phyloP scores from a whole-genome alignment of 139 green algal species.

The Chlamydomonas applanata region DNA sequence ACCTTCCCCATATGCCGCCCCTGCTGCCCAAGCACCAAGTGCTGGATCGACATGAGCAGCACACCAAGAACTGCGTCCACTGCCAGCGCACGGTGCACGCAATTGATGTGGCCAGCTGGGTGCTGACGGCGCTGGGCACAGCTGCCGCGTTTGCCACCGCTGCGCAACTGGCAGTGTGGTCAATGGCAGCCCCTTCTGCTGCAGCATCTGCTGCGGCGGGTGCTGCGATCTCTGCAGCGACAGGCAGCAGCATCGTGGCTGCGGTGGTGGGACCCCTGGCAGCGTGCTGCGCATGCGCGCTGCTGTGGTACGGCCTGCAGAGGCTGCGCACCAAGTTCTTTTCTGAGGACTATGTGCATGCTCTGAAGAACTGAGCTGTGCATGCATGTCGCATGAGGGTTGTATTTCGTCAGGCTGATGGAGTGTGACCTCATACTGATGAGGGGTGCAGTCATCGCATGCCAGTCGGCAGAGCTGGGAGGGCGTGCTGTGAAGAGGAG shows the following conservation, averaged over 20 bases:
- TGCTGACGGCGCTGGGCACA: not conserved
- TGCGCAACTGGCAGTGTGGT: not conserved
- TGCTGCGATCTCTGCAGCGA: not conserved
- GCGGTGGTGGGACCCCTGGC: not conserved
- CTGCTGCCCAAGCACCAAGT: not conserved
- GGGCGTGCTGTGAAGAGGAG: no score
- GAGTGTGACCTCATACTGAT: no score
- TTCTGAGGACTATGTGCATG: constrained; percentile 28
- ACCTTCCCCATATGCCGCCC: constrained; percentile 6
- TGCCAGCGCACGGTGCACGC: constrained; percentile 13
- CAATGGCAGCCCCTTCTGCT: not conserved
- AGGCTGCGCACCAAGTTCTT: constrained; percentile 14
- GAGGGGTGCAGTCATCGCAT: no score
- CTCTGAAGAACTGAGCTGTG: not conserved
- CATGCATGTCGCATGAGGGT: no score
- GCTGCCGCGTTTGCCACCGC: constrained; percentile 3
- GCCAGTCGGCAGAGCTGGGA: no score
- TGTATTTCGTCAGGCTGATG: no score
- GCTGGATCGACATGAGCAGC: constrained; percentile 22
- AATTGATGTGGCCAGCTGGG: not conserved
- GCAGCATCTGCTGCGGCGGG: no score
- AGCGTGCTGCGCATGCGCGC: not conserved
- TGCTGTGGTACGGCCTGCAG: not conserved
- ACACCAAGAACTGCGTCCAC: constrained; percentile 23
- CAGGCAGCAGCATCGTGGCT: not conserved